These are phyloP conservation scores for Aspergillus quadricinctus DNA, from an alignment of 2,329 filamentous ascomycete species.

Conservation along the genomic window DNA sequence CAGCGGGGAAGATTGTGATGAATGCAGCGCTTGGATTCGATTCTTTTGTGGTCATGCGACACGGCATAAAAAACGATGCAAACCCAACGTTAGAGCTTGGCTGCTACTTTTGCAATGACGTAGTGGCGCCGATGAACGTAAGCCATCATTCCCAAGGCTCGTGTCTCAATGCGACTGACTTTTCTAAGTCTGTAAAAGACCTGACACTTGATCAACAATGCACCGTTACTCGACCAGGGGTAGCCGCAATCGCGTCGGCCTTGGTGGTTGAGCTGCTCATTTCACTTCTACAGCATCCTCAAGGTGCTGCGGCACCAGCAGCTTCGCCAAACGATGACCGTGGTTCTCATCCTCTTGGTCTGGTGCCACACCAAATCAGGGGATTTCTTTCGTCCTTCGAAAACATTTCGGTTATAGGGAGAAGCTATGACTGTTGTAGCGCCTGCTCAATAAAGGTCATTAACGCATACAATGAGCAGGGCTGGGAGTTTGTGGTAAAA, in stretches of 20 bases:
- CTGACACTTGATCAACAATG: slow-evolving; percentile 97
- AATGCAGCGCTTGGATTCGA: slow-evolving; percentile 96
- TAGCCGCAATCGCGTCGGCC: slow-evolving; percentile 87
- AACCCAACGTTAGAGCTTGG: slow-evolving; percentile 67
- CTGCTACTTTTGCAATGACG: slow-evolving; percentile 98
- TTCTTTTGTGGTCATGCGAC: slow-evolving; percentile 94
- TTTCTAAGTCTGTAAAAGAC: slow-evolving; percentile 77
- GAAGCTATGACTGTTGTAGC: slow-evolving; percentile 58
- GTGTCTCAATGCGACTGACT: slow-evolving; percentile 13
- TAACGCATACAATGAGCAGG: slow-evolving; percentile 48
- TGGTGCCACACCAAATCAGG: slow-evolving; percentile 60
- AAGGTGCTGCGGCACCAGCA: slow-evolving; percentile 40
- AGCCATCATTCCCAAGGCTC: slow-evolving; percentile 40
- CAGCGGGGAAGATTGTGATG: slow-evolving; percentile 88
- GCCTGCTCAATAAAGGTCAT: slow-evolving; percentile 57
- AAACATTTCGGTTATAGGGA: slow-evolving; percentile 54
- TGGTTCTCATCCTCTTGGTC: slow-evolving; percentile 45
- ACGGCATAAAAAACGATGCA: slow-evolving; percentile 63
- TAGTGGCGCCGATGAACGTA: slow-evolving; percentile 89
- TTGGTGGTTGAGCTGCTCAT: slow-evolving; percentile 85
- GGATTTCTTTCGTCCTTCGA: slow-evolving; percentile 59
- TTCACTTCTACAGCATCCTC: slow-evolving; percentile 81
- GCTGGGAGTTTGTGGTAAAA: slow-evolving; percentile 58
- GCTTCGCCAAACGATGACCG: slow-evolving; percentile 27
- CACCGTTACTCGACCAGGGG: slow-evolving; percentile 89